Base-by-base conservation (phyloP, 768 basidiomycete species). In the Auriscalpium microsporum region DNA sequence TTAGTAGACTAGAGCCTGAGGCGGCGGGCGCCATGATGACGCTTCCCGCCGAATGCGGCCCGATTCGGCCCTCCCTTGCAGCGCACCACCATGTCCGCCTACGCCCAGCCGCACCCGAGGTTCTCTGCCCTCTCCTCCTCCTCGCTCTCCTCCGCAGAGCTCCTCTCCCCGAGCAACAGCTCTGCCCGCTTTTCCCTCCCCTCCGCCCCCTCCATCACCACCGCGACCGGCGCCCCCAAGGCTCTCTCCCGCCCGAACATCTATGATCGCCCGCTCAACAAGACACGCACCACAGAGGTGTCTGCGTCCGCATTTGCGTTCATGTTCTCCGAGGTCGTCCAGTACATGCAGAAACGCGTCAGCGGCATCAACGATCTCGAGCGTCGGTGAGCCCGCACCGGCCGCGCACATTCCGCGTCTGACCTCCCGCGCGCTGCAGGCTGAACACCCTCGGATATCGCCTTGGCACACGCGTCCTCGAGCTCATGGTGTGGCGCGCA, bases 341-440 rank as follows among this genome's bases (percentile, higher is more conserved):
- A 94, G 69, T 98, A 98, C 71, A 95, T 92, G 1, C 96, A 98
- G 73, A 94, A 91, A 65, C 82, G 93, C 52, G 95, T 97, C 51
- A 83, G 81, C 63, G 95, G 94, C 8, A 94, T 99, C 59, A 88
- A 90, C 68, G 96, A 98, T 70, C 78, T 99, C 58, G 96, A 99
- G 71, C 81, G 88, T 63, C 84, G 90, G 94, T 93, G 52, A 55
- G 80, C 67, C 16, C 21, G 28, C 40, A 10, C 11, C 46, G 23
- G n/a, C n/a, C 55, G 11, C 42, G 17, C 45, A 42, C 50, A 2
- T 45, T 44, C 50, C 50, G 61, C 42, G 19, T 44, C 35, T 46
- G 42, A 45, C 33, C 40, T 28, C 28, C 28, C 28, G 38, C 34
- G 10, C 10, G 33, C n/a, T 34, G 23, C 61, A 97, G 94, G 56